Percentiles rank a stretch among this genome's conserved stretches.
Evolutionary conservation across 805 yeast species (phyloP).

Genomic region (Blastobotrys attinorum): DNA sequence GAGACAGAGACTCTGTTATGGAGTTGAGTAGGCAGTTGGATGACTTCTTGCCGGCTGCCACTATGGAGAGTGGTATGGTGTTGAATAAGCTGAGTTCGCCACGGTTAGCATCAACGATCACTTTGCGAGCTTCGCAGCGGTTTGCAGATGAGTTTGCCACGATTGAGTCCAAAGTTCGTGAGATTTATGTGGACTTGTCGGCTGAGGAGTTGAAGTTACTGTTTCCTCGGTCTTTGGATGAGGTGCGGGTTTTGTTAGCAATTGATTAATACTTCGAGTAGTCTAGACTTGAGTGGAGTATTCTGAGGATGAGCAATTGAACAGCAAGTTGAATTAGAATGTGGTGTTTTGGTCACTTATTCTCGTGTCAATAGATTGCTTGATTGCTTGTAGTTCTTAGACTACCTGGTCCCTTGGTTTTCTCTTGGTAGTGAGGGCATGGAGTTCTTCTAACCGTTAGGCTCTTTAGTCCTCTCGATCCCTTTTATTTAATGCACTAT

Average conservation of each 20-base stretch:
- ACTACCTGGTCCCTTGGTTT: too few species aligned
- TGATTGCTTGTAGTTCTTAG: too few species aligned
- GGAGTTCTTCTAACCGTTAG: too few species aligned
- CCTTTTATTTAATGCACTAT: too few species aligned
- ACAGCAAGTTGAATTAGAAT: background rate
- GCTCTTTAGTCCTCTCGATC: too few species aligned
- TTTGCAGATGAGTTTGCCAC: slow-evolving; percentile 26
- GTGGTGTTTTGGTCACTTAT: background rate
- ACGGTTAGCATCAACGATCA: slow-evolving; percentile 24
- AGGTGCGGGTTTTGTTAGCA: slow-evolving; percentile 23
- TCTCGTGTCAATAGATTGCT: too few species aligned
- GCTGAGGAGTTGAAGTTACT: slow-evolving; percentile 13
- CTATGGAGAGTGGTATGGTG: slow-evolving; percentile 23
- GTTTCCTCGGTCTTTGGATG: slow-evolving; percentile 25
- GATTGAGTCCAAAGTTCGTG: slow-evolving; percentile 22
- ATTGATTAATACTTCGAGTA: slow-evolving; percentile 6
- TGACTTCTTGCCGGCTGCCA: slow-evolving; percentile 29
- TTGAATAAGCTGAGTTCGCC: slow-evolving; percentile 30
- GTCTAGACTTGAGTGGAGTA: background rate
- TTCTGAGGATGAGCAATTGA: too few species aligned
- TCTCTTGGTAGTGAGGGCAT: too few species aligned
- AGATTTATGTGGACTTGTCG: slow-evolving; percentile 18
- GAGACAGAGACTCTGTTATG: slow-evolving; percentile 10
- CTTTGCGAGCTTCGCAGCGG: slow-evolving; percentile 24
- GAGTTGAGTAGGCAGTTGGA: slow-evolving; percentile 23